A percentile compares a stretch with the other conserved stretches of the same genome.
Conservation (phyloP, 2,329 filamentous ascomycete genomes). For the Chaetomium olivaceum region DNA sequence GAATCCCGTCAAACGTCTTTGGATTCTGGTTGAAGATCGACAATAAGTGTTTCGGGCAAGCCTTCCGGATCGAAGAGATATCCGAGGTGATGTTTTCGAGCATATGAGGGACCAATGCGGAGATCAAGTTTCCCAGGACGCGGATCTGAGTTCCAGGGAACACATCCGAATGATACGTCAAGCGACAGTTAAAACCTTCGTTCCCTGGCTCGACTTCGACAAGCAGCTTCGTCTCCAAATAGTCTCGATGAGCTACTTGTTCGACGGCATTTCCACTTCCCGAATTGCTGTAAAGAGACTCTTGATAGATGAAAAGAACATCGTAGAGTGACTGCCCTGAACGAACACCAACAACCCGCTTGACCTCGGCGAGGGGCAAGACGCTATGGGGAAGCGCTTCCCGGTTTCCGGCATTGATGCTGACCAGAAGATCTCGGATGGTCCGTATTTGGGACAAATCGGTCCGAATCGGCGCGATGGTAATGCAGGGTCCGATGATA, state of each 20-base stretch:
- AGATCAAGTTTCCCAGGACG: slow-evolving; percentile 62
- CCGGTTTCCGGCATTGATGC: slow-evolving; percentile 66
- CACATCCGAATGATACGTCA: slow-evolving; percentile 49
- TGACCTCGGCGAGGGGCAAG: slow-evolving; percentile 69
- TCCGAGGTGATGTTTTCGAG: slow-evolving; percentile 33
- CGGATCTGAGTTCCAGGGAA: slow-evolving; percentile 58
- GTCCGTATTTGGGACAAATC: slow-evolving; percentile 54
- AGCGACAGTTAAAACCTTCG: slow-evolving; percentile 44
- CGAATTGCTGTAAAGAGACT: slow-evolving; percentile 55
- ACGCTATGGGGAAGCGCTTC: slow-evolving; percentile 63
- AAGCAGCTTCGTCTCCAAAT: slow-evolving; percentile 73
- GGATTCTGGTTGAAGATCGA: slow-evolving; percentile 53
- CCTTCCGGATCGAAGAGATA: slow-evolving; percentile 31
- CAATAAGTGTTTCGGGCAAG: slow-evolving; percentile 39
- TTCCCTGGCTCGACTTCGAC: slow-evolving; percentile 70
- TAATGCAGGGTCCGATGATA: slow-evolving; percentile 77
- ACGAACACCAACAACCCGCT: slow-evolving; percentile 56
- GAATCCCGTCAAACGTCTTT: slow-evolving; percentile 37
- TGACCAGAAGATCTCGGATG: slow-evolving; percentile 61
- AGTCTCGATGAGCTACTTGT: slow-evolving; percentile 65
- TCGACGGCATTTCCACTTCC: slow-evolving; percentile 42
- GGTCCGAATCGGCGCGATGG: slow-evolving; percentile 71
- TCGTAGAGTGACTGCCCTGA: slow-evolving; percentile 68
- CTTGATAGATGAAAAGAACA: slow-evolving; percentile 80
- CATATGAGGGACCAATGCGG: slow-evolving; percentile 46